Evolutionary conservation across 495 filamentous ascomycete species (phyloP).

Genomic region (Trichoderma erinaceum): DNA sequence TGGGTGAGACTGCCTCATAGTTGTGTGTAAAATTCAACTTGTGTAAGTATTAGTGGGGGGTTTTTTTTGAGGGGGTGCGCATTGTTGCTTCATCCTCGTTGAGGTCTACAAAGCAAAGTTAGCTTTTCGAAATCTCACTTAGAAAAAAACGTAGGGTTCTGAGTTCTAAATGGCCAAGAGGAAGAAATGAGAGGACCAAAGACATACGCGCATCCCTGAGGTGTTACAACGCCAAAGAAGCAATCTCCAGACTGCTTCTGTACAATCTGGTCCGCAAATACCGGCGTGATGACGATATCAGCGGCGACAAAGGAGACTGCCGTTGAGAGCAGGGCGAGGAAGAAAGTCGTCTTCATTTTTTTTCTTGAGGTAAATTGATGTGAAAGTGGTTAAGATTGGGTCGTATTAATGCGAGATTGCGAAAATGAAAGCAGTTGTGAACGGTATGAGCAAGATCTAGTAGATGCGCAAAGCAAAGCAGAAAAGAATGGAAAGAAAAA

Average conservation of each 20-base stretch:
- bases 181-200: background rate
- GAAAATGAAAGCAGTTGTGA: too few relatives aligned
- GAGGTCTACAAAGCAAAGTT: background rate
- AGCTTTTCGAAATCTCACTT: background rate
- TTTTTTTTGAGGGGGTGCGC: too few relatives aligned
- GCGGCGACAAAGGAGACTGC: slow-evolving; percentile 40
- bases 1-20: too few relatives aligned
- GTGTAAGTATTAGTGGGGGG: too few relatives aligned
- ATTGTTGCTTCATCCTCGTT: background rate
- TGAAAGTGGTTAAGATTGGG: too few relatives aligned
- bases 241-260: slow-evolving; percentile 36
- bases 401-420: background rate
- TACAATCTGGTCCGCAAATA: slow-evolving; percentile 39
- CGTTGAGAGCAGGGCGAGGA: slow-evolving; percentile 30
- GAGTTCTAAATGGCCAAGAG: too few relatives aligned
- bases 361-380: background rate
- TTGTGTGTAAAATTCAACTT: background rate
- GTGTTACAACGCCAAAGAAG: slow-evolving; percentile 44
- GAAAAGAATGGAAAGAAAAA: too few relatives aligned
- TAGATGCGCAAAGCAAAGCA: too few relatives aligned
- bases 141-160: too few relatives aligned
- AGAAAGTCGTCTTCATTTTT: slow-evolving; percentile 34
- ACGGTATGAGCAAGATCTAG: too few relatives aligned
- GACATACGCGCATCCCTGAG: slow-evolving; percentile 42
- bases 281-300: slow-evolving; percentile 42